Base-by-base conservation (phyloP, 1,139 yeast species). In the Nematodospora anomalae region DNA sequence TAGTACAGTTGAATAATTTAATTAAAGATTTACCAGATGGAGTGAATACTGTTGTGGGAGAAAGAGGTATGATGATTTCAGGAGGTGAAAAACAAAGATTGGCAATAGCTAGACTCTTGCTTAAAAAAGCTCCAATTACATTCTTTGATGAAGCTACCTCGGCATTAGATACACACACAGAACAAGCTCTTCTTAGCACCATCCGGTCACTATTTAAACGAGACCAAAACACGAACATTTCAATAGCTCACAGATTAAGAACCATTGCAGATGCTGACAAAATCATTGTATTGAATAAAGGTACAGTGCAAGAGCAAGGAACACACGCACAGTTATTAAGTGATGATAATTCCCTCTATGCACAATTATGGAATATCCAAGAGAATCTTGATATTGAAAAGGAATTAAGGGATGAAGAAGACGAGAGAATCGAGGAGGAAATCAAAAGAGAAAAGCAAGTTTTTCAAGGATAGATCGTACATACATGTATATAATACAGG, bases 1-100 rank as follows among this genome's bases (percentile, higher is more conserved):
- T 76, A 47, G 96, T 95, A 1, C 82, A 85, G 52, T 70, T 92
- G 40, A 77, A 79, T 41, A 61, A 64, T 14, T 65, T 90, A 30
- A 72, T 94, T 14, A 52, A 60, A 5, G 87, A 83, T 34, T 65
- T 92, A 32, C 97, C 98, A 0, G 85, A 86, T 10, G 97, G 97
- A 1, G 68, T 76, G 30, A 68, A 83, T 25, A 92, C 98, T 0
- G 71, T 86, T 38, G 98, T 92, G n/a, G 99, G 99, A 34, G 99
- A 94, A 60, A 71, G 99, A 50, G 98, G 99, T 15, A 74, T 92
- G 75, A 92, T 92, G 98, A 89, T 92, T 32, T 88, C 97, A 8
- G 98, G 99, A 10, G 99, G 99, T 40, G 98, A 92, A 59, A 90
- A 94, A 57, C 99, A 92, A 60, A 71, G 99, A 45, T 69, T 92